Evolutionary conservation across 2,329 filamentous ascomycete species (phyloP).

Genomic region (Tolypocladium tundrense): DNA sequence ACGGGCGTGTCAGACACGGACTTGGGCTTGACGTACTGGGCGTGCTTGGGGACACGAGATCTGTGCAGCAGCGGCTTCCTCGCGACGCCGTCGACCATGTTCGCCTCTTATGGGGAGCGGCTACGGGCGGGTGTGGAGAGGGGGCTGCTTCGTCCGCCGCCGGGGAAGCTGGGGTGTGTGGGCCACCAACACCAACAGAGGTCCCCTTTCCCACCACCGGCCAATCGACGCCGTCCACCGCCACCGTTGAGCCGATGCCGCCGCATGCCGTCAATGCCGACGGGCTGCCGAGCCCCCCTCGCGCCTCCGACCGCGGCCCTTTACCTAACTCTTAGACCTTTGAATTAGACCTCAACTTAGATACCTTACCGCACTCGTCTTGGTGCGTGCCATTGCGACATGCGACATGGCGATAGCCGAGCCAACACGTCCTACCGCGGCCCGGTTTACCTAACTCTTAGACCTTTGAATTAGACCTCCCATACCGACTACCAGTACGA

Average conservation of each 20-base stretch:
- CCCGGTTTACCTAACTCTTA: not conserved
- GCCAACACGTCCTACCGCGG: not conserved
- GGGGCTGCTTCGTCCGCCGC: not conserved
- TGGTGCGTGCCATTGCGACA: not conserved
- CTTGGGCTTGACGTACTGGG: constrained; percentile 1
- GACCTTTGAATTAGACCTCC: not conserved
- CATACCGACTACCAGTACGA: too few relatives aligned
- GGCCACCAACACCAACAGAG: not conserved
- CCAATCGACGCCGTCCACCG: not conserved
- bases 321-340: not conserved
- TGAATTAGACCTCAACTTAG: not conserved
- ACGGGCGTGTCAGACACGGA: not conserved
- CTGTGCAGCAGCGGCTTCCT: not conserved
- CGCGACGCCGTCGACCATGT: not conserved
- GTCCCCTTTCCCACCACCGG: not conserved
- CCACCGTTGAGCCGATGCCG: constrained; percentile 9
- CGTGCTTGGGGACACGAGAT: not conserved
- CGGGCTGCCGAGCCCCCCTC: not conserved
- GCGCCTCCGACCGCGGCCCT: not conserved
- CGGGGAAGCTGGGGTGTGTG: not conserved
- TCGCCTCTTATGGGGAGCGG: constrained; percentile 1
- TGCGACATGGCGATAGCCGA: not conserved
- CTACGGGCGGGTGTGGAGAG: constrained; percentile 4
- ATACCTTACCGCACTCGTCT: not conserved
- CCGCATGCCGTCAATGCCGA: constrained; percentile 7